phyloP scores from a whole-genome alignment of 2,329 filamentous ascomycete species.

The Trichophyton schoenleinii region DNA sequence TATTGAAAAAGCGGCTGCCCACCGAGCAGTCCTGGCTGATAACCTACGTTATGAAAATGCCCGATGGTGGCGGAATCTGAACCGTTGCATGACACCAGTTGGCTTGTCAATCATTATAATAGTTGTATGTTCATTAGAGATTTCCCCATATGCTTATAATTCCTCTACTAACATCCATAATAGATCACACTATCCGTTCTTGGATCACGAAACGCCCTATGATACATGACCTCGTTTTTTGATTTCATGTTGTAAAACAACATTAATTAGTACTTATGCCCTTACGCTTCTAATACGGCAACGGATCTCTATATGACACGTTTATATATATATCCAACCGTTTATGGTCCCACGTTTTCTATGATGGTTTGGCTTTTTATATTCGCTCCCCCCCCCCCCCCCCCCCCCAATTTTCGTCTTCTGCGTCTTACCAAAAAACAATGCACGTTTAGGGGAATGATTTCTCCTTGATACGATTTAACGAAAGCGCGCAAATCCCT shows the following conservation, averaged over 20 bases:
- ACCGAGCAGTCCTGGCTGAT: slow-evolving; percentile 34
- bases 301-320: not conserved
- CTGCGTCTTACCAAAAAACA: not conserved
- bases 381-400: not conserved
- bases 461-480: not conserved
- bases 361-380: slow-evolving; percentile 3
- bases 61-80: slow-evolving; percentile 52
- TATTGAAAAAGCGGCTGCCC: slow-evolving; percentile 34
- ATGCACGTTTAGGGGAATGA: not conserved
- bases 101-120: slow-evolving; percentile 44
- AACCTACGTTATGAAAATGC: slow-evolving; percentile 45
- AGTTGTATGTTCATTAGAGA: slow-evolving; percentile 35
- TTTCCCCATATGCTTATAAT: not conserved
- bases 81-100: slow-evolving; percentile 48
- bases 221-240: slow-evolving; percentile 6
- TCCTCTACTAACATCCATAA: slow-evolving; percentile 4
- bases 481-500: not conserved
- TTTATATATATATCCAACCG: not conserved
- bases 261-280: slow-evolving; percentile 7
- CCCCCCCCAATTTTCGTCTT: not conserved
- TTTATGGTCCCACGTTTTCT: not conserved
- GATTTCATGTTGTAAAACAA: slow-evolving; percentile 5
- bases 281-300: slow-evolving; percentile 6
- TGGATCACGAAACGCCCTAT: slow-evolving; percentile 6
- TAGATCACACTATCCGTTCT: slow-evolving; percentile 13